Conservation (phyloP, 2,329 filamentous ascomycete genomes). For the Cladosporium sp. region DNA sequence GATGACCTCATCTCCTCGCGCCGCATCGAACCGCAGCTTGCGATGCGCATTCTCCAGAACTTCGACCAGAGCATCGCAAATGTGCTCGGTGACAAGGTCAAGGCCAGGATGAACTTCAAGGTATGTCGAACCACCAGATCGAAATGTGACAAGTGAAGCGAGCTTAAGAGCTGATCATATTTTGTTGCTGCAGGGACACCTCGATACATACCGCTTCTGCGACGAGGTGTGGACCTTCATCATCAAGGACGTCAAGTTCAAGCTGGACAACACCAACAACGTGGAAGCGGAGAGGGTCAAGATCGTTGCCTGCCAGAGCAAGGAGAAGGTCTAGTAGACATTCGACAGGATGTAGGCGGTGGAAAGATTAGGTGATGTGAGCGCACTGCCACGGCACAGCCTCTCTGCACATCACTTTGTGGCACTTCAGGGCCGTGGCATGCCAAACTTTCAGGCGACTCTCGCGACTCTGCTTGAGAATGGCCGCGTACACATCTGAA, state of each 20-base stretch:
- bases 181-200: slow-evolving; percentile 67
- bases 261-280: slow-evolving; percentile 67
- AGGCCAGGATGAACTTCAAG: slow-evolving; percentile 90
- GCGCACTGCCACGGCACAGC: no score
- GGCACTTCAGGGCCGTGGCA: no score
- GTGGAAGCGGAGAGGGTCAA: slow-evolving; percentile 87
- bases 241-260: slow-evolving; percentile 98
- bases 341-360: no score
- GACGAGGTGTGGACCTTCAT: slow-evolving; percentile 99
- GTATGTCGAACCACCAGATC: slow-evolving; percentile 47
- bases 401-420: no score
- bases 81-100: slow-evolving; percentile 86
- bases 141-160: neutral
- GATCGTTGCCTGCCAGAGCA: slow-evolving; percentile 90
- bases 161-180: neutral
- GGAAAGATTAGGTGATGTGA: no score
- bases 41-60: slow-evolving; percentile 95
- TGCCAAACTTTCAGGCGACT: no score
- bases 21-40: slow-evolving; percentile 94
- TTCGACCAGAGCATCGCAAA: slow-evolving; percentile 94
- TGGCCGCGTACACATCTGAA: no score
- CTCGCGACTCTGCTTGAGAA: no score
- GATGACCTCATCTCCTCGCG: slow-evolving; percentile 93
- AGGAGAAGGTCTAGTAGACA: slow-evolving; percentile 55
- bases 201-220: slow-evolving; percentile 98